Base-by-base conservation (phyloP, 441 rosid species). In the Flueggea neowawraea region DNA sequence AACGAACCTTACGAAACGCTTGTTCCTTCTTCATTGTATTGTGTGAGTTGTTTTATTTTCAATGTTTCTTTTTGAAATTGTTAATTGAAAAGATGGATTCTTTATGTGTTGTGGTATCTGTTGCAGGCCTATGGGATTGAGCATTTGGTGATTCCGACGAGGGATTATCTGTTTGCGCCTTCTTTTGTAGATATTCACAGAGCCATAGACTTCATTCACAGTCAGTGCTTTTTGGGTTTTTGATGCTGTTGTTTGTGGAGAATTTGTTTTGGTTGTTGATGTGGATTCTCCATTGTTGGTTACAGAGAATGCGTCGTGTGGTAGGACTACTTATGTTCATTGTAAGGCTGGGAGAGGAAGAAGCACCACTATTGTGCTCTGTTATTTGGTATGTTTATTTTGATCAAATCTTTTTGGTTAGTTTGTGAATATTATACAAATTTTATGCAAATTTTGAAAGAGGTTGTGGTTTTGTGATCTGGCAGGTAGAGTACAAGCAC, bases 321-420 rank as follows among this genome's bases (percentile, higher is more conserved):
- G 91, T 69, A 82, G 64, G 69, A 86, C 84, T 56, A 88, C 96
- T 9, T 88, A 86, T 28, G 94, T 91, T 48, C 97, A 91, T 69
- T 88, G 97, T 74, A 91, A 91, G 77, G 95, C 95, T 66, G 95
- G 95, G 57, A 82, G 91, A 3, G 94, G 96, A 63, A 83, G 91
- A 73, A 91, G 91, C 74, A 88, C 96, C 8, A 85, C 91, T 5
- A 75, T 91, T 64, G 94, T 86, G 75, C 87, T 86, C 59, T 91
- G 93, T 67, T 90, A 90, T 75, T 79, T 90, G 95, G 97, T 75
- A 77, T 55, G 53, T 61, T 66, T 47, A 57, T 6, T 60, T 55
- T 12, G n/a, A 10, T 13, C 39, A 14, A 12, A 6, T 4, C 57
- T 52, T 13, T n/a, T 68, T 33, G 53, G 47, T 62, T 60, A 44